Evolutionary conservation across 257 asterid genomes (phyloP).

Genomic region (Capsicum pubescens): DNA sequence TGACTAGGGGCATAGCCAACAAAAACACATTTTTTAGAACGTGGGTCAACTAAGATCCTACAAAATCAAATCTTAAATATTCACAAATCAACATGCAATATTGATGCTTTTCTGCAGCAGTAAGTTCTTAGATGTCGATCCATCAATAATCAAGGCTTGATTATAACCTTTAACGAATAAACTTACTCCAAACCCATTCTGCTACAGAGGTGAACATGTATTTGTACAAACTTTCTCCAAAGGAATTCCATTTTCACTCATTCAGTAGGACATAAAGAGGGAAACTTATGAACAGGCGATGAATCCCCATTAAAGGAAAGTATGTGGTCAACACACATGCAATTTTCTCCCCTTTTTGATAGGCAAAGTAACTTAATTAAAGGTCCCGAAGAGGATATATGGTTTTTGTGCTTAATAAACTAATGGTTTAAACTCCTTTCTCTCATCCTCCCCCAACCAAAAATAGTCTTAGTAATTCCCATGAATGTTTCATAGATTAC

Average conservation of each 20-base stretch:
- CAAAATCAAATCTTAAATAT: too few species aligned
- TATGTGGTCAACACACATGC: background rate
- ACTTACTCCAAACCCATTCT: background rate
- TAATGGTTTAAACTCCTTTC: background rate
- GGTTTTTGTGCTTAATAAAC: background rate
- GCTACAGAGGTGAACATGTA: background rate
- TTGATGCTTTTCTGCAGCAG: background rate
- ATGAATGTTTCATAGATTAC: background rate
- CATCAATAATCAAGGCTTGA: background rate
- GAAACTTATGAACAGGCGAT: background rate
- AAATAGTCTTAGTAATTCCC: background rate
- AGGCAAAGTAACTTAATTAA: background rate
- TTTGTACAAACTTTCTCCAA: background rate
- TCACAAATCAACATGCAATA: too few species aligned
- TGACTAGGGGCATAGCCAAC: too few species aligned
- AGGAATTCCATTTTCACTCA: constrained; percentile 17
- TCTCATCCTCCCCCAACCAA: constrained; percentile 1
- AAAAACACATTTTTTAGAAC: too few species aligned
- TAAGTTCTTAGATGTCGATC: constrained; percentile 7
- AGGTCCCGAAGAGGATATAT: background rate
- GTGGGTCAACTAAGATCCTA: too few species aligned
- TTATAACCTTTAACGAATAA: background rate
- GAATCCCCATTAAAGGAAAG: background rate
- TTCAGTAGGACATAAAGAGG: background rate
- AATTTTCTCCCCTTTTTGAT: background rate